Evolutionary conservation across 2,329 filamentous ascomycete genomes (phyloP), one percentile per base, ranked within the genome.

Genomic region (Aspergillus spinulosporus): DNA sequence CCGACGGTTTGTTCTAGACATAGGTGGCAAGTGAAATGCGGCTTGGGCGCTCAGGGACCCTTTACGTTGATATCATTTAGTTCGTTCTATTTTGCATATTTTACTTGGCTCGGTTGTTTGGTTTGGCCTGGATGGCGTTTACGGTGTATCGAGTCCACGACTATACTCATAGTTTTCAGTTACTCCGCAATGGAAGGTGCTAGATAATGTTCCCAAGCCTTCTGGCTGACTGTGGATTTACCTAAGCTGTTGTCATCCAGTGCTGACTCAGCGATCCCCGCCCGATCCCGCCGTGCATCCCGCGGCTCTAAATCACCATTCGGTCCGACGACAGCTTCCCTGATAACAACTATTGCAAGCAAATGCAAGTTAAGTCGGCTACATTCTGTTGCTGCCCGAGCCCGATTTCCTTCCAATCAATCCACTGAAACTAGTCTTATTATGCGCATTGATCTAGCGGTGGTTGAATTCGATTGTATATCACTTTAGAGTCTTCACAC

Each of bases 1-100:
- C 64, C 78, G 88, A 57, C 82, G 89, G 49, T 89, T 89, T 68
- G 89, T 93, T 6, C 81, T 93, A 49, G 89, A 93, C 66, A 88
- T 89, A 64, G 78, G 85, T 43, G 76, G 76, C 44, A 79, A 77
- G 64, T 78, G 55, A 64, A 21, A 15, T 37, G 11, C 42, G 11
- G 28, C 54, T 46, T 42, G 44, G 14, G 15, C 8, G 8, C 7
- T 29, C 36, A n/a, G 26, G 46, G 28, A 51, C 40, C 11, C 26
- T 50, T 15, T 36, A 46, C 6, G 7, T 37, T 15, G 32, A 56
- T 57, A 57, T 31, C 49, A 36, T 49, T 32, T 12, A 5, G 31
- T 37, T 29, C 3, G 32, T 36, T 37, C 12, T n/a, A 43, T 32
- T 34, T 42, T 56, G n/a, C 31, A 49, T 28, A 26, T 50, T 54